A percentile compares a stretch with the other conserved stretches of the same genome.
phyloP scores from a whole-genome alignment of 768 basidiomycete species.

The Termitomyces sp. region DNA sequence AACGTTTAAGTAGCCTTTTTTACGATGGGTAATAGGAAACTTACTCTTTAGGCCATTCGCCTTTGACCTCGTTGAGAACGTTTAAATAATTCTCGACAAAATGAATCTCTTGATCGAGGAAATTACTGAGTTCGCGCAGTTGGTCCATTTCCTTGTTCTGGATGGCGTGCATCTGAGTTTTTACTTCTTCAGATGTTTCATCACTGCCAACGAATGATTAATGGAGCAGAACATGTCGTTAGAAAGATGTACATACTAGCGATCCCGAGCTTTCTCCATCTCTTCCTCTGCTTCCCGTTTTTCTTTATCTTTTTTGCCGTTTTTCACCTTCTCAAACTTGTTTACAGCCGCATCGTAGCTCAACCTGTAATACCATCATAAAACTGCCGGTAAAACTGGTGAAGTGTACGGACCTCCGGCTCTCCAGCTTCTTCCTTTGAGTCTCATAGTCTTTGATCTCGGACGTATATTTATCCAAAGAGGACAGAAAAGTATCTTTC shows the following conservation, averaged over 20 bases:
- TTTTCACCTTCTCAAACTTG: conserved; percentile 64
- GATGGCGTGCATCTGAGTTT: conserved; percentile 71
- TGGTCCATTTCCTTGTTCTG: conserved; percentile 76
- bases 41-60: conserved; percentile 63
- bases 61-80: conserved; percentile 65
- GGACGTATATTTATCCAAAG: conserved; percentile 58
- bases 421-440: conserved; percentile 83
- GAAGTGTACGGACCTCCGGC: conserved; percentile 50
- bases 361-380: conserved; percentile 36
- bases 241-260: conserved; percentile 52
- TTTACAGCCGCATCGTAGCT: conserved; percentile 72
- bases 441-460: conserved; percentile 82
- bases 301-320: conserved; percentile 80
- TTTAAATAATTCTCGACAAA: conserved; percentile 71
- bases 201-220: conserved; percentile 44
- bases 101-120: conserved; percentile 70
- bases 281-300: conserved; percentile 78
- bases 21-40: not conserved
- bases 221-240: not conserved
- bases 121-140: conserved; percentile 59
- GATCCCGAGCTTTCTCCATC: conserved; percentile 58
- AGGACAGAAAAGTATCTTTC: conserved; percentile 65
- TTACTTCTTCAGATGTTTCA: conserved; percentile 81
- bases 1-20: not conserved
- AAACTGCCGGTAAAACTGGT: not conserved